phyloP scores from a whole-genome alignment of 2,329 filamentous ascomycete genomes.

The Alternaria novae-zelandiae region DNA sequence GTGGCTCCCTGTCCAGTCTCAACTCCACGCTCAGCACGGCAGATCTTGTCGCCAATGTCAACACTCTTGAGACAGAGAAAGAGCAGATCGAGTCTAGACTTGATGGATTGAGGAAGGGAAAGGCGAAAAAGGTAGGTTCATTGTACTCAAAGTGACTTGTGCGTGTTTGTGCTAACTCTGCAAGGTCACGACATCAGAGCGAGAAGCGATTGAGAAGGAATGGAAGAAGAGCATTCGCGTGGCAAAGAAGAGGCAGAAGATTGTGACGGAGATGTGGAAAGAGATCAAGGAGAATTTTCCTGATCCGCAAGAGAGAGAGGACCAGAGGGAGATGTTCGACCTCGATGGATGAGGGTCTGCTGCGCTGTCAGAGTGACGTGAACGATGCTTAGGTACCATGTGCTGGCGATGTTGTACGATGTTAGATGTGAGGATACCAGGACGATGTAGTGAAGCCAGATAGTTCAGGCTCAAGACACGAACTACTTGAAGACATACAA shows the following conservation, averaged over 20 bases:
- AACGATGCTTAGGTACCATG: neutral
- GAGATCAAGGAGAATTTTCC: constrained; percentile 56
- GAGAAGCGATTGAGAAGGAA: constrained; percentile 54
- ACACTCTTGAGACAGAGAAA: constrained; percentile 55
- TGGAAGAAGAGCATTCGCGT: constrained; percentile 53
- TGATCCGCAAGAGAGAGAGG: constrained; percentile 55
- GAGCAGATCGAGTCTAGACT: constrained; percentile 51
- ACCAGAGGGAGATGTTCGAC: constrained; percentile 57
- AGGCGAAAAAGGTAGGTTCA: constrained; percentile 53
- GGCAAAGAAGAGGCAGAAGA: constrained; percentile 53
- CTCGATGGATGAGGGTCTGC: constrained; percentile 38
- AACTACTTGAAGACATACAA: neutral
- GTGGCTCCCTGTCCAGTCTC: constrained; percentile 54
- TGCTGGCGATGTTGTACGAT: neutral
- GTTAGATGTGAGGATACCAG: neutral
- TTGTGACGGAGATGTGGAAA: constrained; percentile 60
- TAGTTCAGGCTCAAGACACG: neutral
- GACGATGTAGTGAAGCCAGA: neutral
- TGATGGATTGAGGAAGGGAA: constrained; percentile 48
- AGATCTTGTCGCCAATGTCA: constrained; percentile 56
- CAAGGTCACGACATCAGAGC: constrained; percentile 50
- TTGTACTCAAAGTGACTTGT: neutral
- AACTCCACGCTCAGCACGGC: constrained; percentile 58
- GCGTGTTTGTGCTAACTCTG: neutral
- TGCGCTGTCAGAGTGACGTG: neutral